Evolutionary conservation across 768 basidiomycete genomes (phyloP), one percentile per base, ranked within the genome.

Genomic region (Astraeus odoratus): DNA sequence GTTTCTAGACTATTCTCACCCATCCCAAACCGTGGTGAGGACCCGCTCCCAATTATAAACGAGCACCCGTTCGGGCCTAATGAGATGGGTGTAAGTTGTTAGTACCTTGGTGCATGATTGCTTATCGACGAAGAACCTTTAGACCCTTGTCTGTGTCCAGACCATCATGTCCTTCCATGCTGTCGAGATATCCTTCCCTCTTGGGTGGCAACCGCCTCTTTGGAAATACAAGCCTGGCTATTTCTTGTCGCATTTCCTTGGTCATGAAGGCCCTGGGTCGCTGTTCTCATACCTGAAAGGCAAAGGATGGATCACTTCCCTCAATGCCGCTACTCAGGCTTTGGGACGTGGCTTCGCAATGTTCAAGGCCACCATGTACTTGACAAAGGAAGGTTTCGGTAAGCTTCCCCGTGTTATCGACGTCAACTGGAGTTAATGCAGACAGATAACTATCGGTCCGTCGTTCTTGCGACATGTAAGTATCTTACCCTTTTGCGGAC

Each of bases 191-290:
- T 81, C 81, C 3, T 92, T 91, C 66, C 78, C 86, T 48, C 62
- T 94, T 57, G 76, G 75, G 55, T 77, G 83, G 67, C 76, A 93
- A 67, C 67, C 84, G 45, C 76, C 75, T 45, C 63, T 80, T 56
- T 78, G 90, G 88, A 76, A 80, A 54, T 69, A 81, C 61, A 86
- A 94, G 65, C 92, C 94, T 4, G 78, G 72, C 5, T 63, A 76
- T 44, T 85, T 89, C 61, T 59, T 97, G 19, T 73, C 80, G 3
- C 87, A 93, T 58, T 81, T 95, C 57, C 65, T 92, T 25, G 93
- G 93, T 0, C 91, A 97, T 58, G 93, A 97, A 66, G 93, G 93
- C 1, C 81, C 84, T 27, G 95, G 95, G 1, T 97, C 95, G 1
- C 67, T 98, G 24, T 76, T 88, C 55, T 89, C 92, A 1, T 91